Base-by-base conservation (phyloP, 108 stramenopile species). In the Pseudonitzschia multiseries region DNA sequence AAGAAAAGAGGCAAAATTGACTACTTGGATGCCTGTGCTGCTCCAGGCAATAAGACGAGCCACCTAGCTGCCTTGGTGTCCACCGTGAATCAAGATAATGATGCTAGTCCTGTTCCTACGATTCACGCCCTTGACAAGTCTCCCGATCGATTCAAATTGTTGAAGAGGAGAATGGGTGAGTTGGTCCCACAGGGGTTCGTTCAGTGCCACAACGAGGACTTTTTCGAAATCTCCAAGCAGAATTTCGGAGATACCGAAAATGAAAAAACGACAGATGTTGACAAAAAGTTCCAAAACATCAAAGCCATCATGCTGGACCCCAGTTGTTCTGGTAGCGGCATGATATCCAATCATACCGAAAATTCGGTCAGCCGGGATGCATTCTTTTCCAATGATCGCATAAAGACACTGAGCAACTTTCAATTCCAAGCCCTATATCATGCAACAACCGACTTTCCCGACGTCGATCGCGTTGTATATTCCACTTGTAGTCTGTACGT, bases 21-120 rank as follows among this genome's bases (percentile, higher is more conserved):
- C 68, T 85, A 84, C 22, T 84, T 99, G 42, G 99, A 99, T 81
- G 99, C 99, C n/a, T 98, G 97, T 76, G 95, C 98, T 17, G 98
- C 99, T 31, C 99, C 99, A 2, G 99, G 99, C 0, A 99, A 99
- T 77, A 99, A 99, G 75, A 98, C 99, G 20, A 88, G 91, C 68
- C 99, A 99, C 81, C 86, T 97, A 62, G 97, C 98, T n/a, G 86
- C 97, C 15, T 69, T 97, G 53, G 57, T 97, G 24, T 48, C 75
- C 8, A 27, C 60, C 1, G 68, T 24, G 68, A 70, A 78, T 26
- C 32, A n/a, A 43, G 76, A 60, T 57, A 17, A 18, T 44, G 66
- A 73, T 14, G 21, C 31, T 13, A 59, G 69, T 20, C 13, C 40
- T 18, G 41, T 29, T 0, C 46, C 50, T 24, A 70, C 31, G 2